Base-by-base conservation (phyloP, 331 rosid genomes). In the Rosa hybrid region DNA sequence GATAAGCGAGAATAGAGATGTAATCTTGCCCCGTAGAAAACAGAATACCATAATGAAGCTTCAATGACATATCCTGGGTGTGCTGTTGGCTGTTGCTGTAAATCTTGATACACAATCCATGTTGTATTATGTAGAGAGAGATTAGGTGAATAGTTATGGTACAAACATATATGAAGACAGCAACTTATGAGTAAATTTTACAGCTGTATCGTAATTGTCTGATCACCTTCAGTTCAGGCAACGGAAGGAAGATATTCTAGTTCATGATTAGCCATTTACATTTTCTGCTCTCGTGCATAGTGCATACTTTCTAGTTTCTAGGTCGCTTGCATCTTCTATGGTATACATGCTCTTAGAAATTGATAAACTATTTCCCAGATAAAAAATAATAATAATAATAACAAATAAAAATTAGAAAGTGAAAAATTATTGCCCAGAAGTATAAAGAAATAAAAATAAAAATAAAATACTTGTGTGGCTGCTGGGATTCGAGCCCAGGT, bases 401-500 rank as follows among this genome's bases (percentile, higher is more conserved):
- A 6, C 46, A 6, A 6, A 44, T 44, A 44, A 44, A 44, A 44
- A 44, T 7, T 42, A 7, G 9, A 44, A 44, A 44, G 8, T 44
- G 53, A 11, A 49, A 49, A 49, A 12, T 49, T 11, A 17, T 51
- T 4, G n/a, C n/a, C 7, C n/a, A 53, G 39, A 3, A 34, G 39
- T 51, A 51, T 17, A 51, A 12, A 12, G 16, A 23, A 7, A 1
- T 0, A 30, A 13, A 64, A 64, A 13, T 0, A 13, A 12, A 10
- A n/a, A 5, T 5, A 14, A 64, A 42, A 42, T 42, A 2, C 12
- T 0, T 48, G 11, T 89, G 93, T 87, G 91, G 91, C 90, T 86
- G 89, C 93, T 91, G 90, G 92, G 96, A 92, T 88, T 94, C 96
- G 88, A 88, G 93, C 94, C 93, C 94, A 88, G 91, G 96, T 94